phyloP scores from a whole-genome alignment of 257 asterid species.

The Fraxinus americana region DNA sequence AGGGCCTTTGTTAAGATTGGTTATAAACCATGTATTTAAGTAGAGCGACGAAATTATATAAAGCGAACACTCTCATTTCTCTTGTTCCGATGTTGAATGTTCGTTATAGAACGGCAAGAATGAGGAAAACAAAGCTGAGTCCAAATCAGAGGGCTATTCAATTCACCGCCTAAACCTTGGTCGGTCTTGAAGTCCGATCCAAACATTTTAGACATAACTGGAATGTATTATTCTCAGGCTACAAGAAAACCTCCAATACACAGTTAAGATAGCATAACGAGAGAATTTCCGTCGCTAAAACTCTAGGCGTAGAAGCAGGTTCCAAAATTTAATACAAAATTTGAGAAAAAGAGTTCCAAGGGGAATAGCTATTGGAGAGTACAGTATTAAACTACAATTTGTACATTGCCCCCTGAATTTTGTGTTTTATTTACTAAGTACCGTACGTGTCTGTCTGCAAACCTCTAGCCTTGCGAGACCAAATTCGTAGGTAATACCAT shows the following conservation, averaged over 20 bases:
- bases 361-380: slow-evolving; percentile 19
- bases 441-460: too few species aligned
- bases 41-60: neutral
- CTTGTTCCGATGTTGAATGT: slow-evolving; percentile 5
- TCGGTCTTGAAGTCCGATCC: slow-evolving; percentile 34
- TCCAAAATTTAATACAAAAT: neutral
- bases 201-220: slow-evolving; percentile 60
- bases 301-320: neutral
- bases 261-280: slow-evolving; percentile 33
- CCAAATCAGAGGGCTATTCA: slow-evolving; percentile 14
- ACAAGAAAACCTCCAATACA: slow-evolving; percentile 73
- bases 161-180: slow-evolving; percentile 28
- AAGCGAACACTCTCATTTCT: neutral
- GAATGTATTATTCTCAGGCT: slow-evolving; percentile 84
- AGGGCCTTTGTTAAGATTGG: slow-evolving; percentile 55
- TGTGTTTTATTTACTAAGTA: too few species aligned
- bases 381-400: neutral
- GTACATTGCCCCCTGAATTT: too few species aligned
- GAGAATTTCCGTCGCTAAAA: neutral
- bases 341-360: too few species aligned
- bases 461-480: too few species aligned
- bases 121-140: slow-evolving; percentile 14
- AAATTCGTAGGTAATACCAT: too few species aligned
- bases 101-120: slow-evolving; percentile 41
- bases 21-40: slow-evolving; percentile 7